Evolutionary conservation across 352 stramenopile species (phyloP).

Genomic region (Phytophthora sojae): DNA sequence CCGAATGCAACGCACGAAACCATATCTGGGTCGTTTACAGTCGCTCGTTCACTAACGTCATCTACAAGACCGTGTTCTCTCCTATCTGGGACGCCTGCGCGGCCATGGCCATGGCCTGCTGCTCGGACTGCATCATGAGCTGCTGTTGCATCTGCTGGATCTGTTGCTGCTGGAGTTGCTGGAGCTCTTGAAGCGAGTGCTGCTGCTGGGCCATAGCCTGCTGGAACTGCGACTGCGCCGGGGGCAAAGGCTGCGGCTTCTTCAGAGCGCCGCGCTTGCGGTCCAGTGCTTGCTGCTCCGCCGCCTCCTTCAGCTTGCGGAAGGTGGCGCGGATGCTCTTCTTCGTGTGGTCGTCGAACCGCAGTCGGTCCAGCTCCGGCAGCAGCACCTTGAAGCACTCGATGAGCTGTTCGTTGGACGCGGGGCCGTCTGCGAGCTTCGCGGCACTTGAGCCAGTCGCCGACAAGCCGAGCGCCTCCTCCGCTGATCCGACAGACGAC

Average conservation of each 20-base stretch:
- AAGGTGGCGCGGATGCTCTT: conserved; percentile 64
- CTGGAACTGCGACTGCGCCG: conserved; percentile 25
- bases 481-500: conserved; percentile 26
- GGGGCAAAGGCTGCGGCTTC: conserved; percentile 24
- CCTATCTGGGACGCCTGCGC: conserved; percentile 33
- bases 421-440: conserved; percentile 24
- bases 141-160: conserved; percentile 41
- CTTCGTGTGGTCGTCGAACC: conserved; percentile 67
- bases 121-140: conserved; percentile 39
- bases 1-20: conserved; percentile 21
- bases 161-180: conserved; percentile 39
- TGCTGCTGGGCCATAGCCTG: conserved; percentile 8
- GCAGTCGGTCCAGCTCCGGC: conserved; percentile 58
- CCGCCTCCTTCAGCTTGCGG: conserved; percentile 56
- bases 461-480: conserved; percentile 57
- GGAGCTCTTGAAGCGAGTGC: conserved; percentile 31
- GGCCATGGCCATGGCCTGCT: conserved; percentile 28
- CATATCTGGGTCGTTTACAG: conserved; percentile 5
- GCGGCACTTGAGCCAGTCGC: conserved; percentile 16
- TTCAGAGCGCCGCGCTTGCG: conserved; percentile 42
- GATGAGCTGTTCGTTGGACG: conserved; percentile 58
- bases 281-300: conserved; percentile 42
- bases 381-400: conserved; percentile 58
- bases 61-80: conserved; percentile 42
- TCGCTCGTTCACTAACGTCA: not conserved